phyloP scores from a whole-genome alignment of 2,329 filamentous ascomycete genomes.

The Penicillium capsulatum region DNA sequence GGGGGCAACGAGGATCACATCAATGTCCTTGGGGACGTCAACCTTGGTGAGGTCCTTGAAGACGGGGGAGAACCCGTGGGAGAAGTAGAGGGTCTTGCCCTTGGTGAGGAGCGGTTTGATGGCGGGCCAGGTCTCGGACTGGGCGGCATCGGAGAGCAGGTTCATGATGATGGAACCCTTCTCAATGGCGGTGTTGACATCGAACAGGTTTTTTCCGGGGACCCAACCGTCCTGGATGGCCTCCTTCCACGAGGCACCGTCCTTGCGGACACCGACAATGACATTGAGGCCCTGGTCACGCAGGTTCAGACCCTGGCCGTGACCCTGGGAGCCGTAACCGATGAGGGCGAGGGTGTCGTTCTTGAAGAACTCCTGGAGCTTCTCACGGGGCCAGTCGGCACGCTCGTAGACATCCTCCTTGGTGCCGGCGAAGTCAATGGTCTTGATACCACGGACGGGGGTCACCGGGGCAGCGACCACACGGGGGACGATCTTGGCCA shows the following conservation, averaged over 20 bases:
- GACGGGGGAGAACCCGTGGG: conserved; percentile 99
- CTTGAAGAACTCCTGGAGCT: conserved; percentile 99
- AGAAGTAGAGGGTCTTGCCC: conserved; percentile 99
- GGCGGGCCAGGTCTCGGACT: conserved; percentile 96
- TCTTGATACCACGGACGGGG: conserved; percentile 78
- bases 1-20: conserved; percentile 98
- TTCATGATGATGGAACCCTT: conserved; percentile 98
- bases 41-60: conserved; percentile 99
- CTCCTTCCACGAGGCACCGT: conserved; percentile 97
- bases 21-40: conserved; percentile 89
- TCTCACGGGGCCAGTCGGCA: conserved; percentile 96
- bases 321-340: conserved; percentile 96
- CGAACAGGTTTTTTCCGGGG: conserved; percentile 97
- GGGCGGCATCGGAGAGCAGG: conserved; percentile 93
- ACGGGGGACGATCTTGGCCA: conserved; percentile 45
- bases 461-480: conserved; percentile 44
- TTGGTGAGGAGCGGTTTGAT: conserved; percentile 98
- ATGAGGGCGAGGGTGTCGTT: conserved; percentile 98
- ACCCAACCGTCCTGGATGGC: conserved; percentile 97
- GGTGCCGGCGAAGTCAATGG: conserved; percentile 93
- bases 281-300: conserved; percentile 99
- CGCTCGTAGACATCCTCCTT: conserved; percentile 98
- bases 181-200: conserved; percentile 91
- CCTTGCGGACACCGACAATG: conserved; percentile 97
- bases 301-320: conserved; percentile 98